Conservation (phyloP, 495 filamentous ascomycete species). For the Pyrenula aspistea region DNA sequence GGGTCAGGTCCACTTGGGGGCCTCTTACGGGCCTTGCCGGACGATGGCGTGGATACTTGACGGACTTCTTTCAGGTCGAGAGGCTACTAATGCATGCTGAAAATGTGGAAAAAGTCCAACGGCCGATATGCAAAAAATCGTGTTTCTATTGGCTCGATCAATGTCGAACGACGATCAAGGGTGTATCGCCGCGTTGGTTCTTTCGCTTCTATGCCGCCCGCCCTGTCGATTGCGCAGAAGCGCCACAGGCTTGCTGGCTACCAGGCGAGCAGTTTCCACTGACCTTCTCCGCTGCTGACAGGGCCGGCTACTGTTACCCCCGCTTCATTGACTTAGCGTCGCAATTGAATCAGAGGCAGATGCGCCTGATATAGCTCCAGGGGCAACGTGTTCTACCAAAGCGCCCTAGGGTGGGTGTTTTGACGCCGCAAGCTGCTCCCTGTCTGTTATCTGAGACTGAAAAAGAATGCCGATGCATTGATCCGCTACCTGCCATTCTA, state of each 20-base stretch:
- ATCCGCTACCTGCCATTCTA: neutral
- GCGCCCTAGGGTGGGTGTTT: neutral
- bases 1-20: neutral
- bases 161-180: neutral
- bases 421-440: neutral
- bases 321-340: neutral
- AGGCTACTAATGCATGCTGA: too few relatives aligned
- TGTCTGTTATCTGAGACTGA: neutral
- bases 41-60: too few relatives aligned
- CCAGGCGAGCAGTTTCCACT: neutral
- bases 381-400: neutral
- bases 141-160: too few relatives aligned
- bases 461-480: neutral
- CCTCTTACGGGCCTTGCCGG: neutral
- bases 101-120: too few relatives aligned
- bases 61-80: too few relatives aligned
- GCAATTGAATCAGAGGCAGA: neutral
- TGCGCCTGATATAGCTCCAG: neutral
- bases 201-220: neutral
- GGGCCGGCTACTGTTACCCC: neutral
- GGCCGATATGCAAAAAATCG: too few relatives aligned
- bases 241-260: neutral
- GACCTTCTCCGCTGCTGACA: neutral
- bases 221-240: neutral
- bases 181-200: neutral